Conservation (phyloP, 2,329 filamentous ascomycete genomes). For the Ascochyta pisi region DNA sequence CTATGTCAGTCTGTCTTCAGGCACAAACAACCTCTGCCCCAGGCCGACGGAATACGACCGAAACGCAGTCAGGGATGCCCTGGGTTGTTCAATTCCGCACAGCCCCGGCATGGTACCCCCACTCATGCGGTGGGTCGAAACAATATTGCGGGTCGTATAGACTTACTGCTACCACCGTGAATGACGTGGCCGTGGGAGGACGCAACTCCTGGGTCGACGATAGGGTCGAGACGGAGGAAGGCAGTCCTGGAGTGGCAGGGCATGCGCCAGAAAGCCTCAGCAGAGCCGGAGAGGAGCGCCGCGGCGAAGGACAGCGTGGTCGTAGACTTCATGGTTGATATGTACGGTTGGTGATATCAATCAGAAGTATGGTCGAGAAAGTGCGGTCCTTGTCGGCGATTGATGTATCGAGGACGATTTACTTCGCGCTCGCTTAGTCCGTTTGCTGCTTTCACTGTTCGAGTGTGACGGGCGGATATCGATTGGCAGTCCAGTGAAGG, state of each 20-base stretch:
- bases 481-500: constrained; percentile 13
- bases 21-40: constrained; percentile 20
- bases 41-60: constrained; percentile 1
- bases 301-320: constrained; percentile 37
- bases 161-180: constrained; percentile 58
- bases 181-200: constrained; percentile 44
- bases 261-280: constrained; percentile 75
- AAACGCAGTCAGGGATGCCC: constrained; percentile 1
- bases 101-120: constrained; percentile 5
- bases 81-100: not conserved
- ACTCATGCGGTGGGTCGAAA: constrained; percentile 16
- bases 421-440: constrained; percentile 1
- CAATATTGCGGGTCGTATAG: constrained; percentile 12
- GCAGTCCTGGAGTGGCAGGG: constrained; percentile 69
- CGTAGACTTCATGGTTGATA: constrained; percentile 41
- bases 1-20: constrained; percentile 27
- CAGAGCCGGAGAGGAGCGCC: constrained; percentile 44
- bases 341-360: constrained; percentile 12
- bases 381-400: not conserved
- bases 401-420: not conserved
- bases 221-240: constrained; percentile 62
- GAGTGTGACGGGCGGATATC: constrained; percentile 6
- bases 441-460: constrained; percentile 5
- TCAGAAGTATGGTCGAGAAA: constrained; percentile 3
- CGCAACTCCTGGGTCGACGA: constrained; percentile 39